phyloP scores from a whole-genome alignment of 2,329 filamentous ascomycete genomes.

The Alternaria arborescens region DNA sequence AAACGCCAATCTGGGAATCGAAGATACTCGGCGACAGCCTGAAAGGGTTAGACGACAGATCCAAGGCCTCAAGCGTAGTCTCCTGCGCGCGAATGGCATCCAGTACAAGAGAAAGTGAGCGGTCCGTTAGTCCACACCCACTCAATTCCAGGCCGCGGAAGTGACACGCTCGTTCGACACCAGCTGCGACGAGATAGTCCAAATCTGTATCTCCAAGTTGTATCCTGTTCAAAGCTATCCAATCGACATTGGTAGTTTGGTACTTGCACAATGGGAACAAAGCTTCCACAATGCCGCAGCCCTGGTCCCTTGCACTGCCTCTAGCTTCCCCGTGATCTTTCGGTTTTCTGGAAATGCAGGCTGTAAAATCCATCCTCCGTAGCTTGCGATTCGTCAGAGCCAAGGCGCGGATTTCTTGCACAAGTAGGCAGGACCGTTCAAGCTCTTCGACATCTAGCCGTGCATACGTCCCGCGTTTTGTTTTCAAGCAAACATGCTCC shows the following conservation, averaged over 20 bases:
- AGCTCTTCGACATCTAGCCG: slow-evolving; percentile 63
- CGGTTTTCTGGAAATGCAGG: slow-evolving; percentile 65
- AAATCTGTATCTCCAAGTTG: slow-evolving; percentile 75
- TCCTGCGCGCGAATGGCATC: slow-evolving; percentile 71
- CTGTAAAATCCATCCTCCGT: slow-evolving; percentile 71
- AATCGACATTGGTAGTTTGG: slow-evolving; percentile 74
- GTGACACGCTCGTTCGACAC: slow-evolving; percentile 70
- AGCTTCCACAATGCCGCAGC: slow-evolving; percentile 74
- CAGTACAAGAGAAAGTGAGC: slow-evolving; percentile 68
- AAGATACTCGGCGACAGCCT: slow-evolving; percentile 71
- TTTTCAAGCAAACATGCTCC: slow-evolving; percentile 69
- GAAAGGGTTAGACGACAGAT: slow-evolving; percentile 72
- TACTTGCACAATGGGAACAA: slow-evolving; percentile 73
- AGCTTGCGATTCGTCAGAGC: slow-evolving; percentile 71
- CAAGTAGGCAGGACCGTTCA: slow-evolving; percentile 65
- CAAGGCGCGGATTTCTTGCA: slow-evolving; percentile 73
- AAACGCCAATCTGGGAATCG: slow-evolving; percentile 71
- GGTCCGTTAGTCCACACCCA: slow-evolving; percentile 67
- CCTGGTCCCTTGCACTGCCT: slow-evolving; percentile 64
- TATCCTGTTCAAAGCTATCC: slow-evolving; percentile 74
- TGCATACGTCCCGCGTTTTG: slow-evolving; percentile 64
- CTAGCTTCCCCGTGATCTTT: slow-evolving; percentile 52
- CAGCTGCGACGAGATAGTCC: slow-evolving; percentile 72
- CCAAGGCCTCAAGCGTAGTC: slow-evolving; percentile 71
- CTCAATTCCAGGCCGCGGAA: slow-evolving; percentile 73